These are phyloP conservation scores for Cyclanthera cordifolia DNA, from an alignment of 306 rosid genomes.

Conservation along the genomic window DNA sequence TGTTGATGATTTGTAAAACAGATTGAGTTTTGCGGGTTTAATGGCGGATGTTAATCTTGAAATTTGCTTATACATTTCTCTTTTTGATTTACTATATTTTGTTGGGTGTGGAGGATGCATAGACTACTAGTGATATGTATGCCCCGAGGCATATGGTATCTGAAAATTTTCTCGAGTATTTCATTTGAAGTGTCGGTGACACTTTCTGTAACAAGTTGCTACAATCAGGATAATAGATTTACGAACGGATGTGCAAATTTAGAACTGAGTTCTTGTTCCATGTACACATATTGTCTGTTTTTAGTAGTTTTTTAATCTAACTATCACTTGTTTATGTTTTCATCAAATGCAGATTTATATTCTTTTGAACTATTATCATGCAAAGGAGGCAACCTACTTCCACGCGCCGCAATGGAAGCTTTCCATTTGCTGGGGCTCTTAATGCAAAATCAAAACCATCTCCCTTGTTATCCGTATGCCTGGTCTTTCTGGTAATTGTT, in stretches of 20 bases:
- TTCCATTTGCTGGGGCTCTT: constrained; percentile 53
- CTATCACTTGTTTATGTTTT: constrained; percentile 3
- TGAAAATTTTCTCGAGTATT: background rate
- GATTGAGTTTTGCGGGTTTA: background rate
- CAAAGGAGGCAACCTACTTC: constrained; percentile 48
- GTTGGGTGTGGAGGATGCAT: background rate
- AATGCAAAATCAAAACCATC: constrained; percentile 59
- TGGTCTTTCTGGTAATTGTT: constrained; percentile 50
- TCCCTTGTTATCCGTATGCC: constrained; percentile 44
- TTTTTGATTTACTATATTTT: background rate
- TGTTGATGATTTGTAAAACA: background rate
- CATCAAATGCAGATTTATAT: constrained; percentile 8
- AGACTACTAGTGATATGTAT: background rate
- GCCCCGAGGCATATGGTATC: background rate
- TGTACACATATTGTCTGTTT: background rate
- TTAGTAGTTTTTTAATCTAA: background rate
- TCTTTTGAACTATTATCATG: constrained; percentile 28
- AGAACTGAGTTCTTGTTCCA: background rate
- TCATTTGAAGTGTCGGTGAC: background rate
- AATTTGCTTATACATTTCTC: background rate
- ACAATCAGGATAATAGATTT: background rate
- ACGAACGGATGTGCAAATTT: background rate
- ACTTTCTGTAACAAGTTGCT: background rate
- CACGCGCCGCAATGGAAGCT: constrained; percentile 50
- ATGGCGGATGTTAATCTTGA: constrained; percentile 3